Base-by-base conservation (phyloP, 371 early-diverging fungal species). In the Actinomortierella ambigua region DNA sequence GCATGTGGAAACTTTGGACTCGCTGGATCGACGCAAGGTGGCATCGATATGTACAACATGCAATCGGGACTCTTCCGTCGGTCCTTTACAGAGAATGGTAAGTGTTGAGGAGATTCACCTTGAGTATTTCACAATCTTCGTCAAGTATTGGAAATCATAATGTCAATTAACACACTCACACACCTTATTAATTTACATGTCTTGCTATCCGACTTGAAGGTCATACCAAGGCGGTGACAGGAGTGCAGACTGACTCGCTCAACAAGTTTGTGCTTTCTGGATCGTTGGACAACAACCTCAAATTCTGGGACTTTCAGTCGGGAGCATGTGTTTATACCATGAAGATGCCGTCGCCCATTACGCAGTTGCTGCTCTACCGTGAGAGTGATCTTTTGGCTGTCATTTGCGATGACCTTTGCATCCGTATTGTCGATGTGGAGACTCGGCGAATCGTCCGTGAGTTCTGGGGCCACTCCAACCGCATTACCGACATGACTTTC, bases 1-100 rank as follows among this genome's bases (percentile, higher is more conserved):
- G 77, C 86, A 1, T 98, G 98, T 63, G 98, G 98, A 51, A 95
- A 96, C 78, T 98, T 90, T 86, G 94, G 89, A 4, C 87, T 94
- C 55, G 69, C 95, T 8, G 99, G 98, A 2, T 83, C 91, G 23
- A 79, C 85, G 2, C 70, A 77, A 24, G 99, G 97, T 52, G 63
- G 65, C 15, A 81, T 98, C 47, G 94, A 95, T 51, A 90, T 92
- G 90, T 94, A 83, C 84, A 98, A 96, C 82, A 81, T 98, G 87
- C 99, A 98, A 67, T 96, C 97, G 23, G 98, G 97, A 14, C 52
- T 86, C 47, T 79, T 83, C 42, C 86, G 94, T 24, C 86, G 86
- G 61, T 77, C 88, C 14, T 93, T 91, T 61, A 57, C 61, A 3
- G 84, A 80, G 41, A 78, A 77, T 64, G 81, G 73, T 65, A 65